Conservation (phyloP, 345 rosid genomes). For the Stellera chamaejasme region DNA sequence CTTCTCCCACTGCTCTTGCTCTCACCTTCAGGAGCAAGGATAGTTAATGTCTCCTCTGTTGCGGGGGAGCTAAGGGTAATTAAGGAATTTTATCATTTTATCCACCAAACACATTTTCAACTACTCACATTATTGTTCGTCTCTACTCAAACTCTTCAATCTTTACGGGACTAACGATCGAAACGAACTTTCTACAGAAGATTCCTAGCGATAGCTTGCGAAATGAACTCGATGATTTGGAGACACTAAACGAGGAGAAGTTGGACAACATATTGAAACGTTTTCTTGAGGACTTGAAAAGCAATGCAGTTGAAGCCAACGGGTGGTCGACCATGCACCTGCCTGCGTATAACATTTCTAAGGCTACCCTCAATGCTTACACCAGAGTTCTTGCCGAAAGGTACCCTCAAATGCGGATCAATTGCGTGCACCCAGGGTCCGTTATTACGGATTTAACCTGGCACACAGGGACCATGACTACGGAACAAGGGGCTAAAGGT, state of each 20-base stretch:
- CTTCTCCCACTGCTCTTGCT: constrained; percentile 41
- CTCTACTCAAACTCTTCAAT: too few species aligned
- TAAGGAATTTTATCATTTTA: too few species aligned
- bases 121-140: too few species aligned
- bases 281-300: constrained; percentile 29
- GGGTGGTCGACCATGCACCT: constrained; percentile 43
- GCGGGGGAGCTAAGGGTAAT: constrained; percentile 37
- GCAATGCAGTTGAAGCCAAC: constrained; percentile 28
- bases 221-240: constrained; percentile 32
- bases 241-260: constrained; percentile 31
- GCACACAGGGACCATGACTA: constrained; percentile 35
- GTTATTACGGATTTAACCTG: constrained; percentile 31
- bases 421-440: constrained; percentile 50
- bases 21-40: constrained; percentile 37
- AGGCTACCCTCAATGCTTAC: constrained; percentile 43
- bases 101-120: too few species aligned
- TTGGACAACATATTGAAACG: constrained; percentile 25
- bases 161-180: too few species aligned
- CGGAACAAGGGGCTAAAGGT: constrained; percentile 38
- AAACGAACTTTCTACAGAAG: constrained; percentile 20
- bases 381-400: constrained; percentile 42
- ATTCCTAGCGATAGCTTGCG: constrained; percentile 24
- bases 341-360: constrained; percentile 47
- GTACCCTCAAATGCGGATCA: constrained; percentile 35
- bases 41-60: constrained; percentile 44